Conservation (phyloP, 805 yeast species). For the Wickerhamomyces queroliae region DNA sequence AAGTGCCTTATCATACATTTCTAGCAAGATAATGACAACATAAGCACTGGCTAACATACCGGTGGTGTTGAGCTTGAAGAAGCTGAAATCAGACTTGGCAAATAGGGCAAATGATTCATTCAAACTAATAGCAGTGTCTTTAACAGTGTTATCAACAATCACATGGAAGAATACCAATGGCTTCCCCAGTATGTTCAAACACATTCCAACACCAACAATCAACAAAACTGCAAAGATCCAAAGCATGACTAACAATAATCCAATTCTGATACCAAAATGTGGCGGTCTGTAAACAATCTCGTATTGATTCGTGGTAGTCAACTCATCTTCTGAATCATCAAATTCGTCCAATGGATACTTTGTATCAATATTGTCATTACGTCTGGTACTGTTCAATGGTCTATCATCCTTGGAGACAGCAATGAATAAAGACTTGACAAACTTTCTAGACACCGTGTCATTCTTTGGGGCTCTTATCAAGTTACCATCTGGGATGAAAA, state of each 20-base stretch:
- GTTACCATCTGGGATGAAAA: conserved; percentile 75
- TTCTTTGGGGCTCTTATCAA: conserved; percentile 83
- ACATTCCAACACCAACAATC: conserved; percentile 17
- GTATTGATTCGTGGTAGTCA: conserved; percentile 41
- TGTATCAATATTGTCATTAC: conserved; percentile 21
- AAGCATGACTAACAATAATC: conserved; percentile 29
- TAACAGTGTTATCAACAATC: neutral
- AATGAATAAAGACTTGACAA: conserved; percentile 63
- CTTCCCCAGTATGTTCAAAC: conserved; percentile 23
- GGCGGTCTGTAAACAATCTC: conserved; percentile 87
- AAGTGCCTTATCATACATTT: conserved; percentile 12
- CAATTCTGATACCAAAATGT: conserved; percentile 53
- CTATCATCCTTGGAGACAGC: conserved; percentile 78
- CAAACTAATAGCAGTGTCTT: neutral
- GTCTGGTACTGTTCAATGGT: conserved; percentile 35
- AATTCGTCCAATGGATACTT: conserved; percentile 33
- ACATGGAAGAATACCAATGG: conserved; percentile 5
- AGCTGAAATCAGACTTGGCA: neutral
- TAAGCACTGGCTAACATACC: conserved; percentile 18
- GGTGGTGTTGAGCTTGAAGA: conserved; percentile 1
- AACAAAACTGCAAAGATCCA: conserved; percentile 41
- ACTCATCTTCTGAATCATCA: conserved; percentile 36
- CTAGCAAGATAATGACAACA: conserved; percentile 10
- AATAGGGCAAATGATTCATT: neutral
- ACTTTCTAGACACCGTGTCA: conserved; percentile 67